phyloP scores from a whole-genome alignment of 2,329 filamentous ascomycete species.

The Cytospora schulzeri region DNA sequence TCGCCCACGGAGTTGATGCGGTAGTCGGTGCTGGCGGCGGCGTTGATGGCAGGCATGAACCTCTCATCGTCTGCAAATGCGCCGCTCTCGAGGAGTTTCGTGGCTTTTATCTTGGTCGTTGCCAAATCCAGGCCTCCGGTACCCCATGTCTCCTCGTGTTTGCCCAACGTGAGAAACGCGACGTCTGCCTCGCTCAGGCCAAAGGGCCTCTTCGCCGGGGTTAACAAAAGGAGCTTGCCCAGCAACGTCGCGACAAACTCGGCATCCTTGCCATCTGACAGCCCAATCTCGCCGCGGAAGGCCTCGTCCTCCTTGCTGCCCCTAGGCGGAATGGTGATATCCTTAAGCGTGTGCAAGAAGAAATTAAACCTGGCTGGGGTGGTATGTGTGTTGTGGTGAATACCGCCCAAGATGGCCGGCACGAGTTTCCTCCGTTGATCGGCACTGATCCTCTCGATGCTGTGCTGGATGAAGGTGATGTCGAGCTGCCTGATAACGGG shows the following conservation, averaged over 20 bases:
- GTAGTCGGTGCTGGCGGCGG: slow-evolving; percentile 79
- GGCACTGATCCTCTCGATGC: slow-evolving; percentile 54
- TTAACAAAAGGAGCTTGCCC: slow-evolving; percentile 70
- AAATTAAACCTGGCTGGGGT: slow-evolving; percentile 75
- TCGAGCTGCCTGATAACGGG: slow-evolving; percentile 85
- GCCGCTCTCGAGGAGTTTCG: slow-evolving; percentile 77
- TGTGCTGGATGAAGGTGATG: slow-evolving; percentile 85
- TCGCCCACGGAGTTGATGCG: slow-evolving; percentile 83
- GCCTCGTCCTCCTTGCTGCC: slow-evolving; percentile 77
- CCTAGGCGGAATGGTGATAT: slow-evolving; percentile 71
- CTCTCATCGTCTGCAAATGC: slow-evolving; percentile 83
- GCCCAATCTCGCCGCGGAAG: slow-evolving; percentile 66
- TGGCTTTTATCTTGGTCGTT: slow-evolving; percentile 69
- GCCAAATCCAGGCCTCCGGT: slow-evolving; percentile 67
- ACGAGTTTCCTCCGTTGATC: slow-evolving; percentile 71
- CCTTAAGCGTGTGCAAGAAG: slow-evolving; percentile 73
- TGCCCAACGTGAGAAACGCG: slow-evolving; percentile 68
- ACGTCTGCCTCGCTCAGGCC: slow-evolving; percentile 69
- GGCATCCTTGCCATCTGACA: slow-evolving; percentile 70
- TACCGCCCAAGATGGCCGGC: slow-evolving; percentile 68
- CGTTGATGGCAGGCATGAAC: slow-evolving; percentile 81
- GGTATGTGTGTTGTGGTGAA: slow-evolving; percentile 58
- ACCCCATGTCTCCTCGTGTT: slow-evolving; percentile 59
- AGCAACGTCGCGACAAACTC: slow-evolving; percentile 74
- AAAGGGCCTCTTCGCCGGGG: slow-evolving; percentile 39